Evolutionary conservation across 2,329 filamentous ascomycete genomes (phyloP).

Genomic region (Pyrenophora teres): DNA sequence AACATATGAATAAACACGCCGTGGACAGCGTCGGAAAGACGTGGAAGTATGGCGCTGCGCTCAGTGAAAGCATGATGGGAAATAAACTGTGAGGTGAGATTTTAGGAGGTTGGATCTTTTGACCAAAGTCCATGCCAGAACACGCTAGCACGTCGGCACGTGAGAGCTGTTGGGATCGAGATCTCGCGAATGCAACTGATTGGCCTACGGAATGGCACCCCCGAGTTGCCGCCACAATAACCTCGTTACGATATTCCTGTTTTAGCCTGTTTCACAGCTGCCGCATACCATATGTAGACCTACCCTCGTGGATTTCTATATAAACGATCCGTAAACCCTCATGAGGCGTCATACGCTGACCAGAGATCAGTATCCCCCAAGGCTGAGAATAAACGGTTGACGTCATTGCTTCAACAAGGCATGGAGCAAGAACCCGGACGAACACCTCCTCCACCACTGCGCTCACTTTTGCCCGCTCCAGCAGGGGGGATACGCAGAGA

Average conservation of each 20-base stretch:
- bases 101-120: background rate
- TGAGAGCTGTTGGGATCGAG: background rate
- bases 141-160: slow-evolving; percentile 2
- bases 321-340: background rate
- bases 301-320: background rate
- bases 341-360: background rate
- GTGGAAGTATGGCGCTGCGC: background rate
- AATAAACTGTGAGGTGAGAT: background rate
- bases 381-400: background rate
- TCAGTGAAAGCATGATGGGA: background rate
- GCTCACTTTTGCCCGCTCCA: slow-evolving; percentile 9
- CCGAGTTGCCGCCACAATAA: slow-evolving; percentile 2
- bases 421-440: slow-evolving; percentile 2
- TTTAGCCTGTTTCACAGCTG: background rate
- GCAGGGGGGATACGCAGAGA: slow-evolving; percentile 2
- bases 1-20: background rate
- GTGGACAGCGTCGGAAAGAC: too few relatives aligned
- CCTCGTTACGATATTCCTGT: slow-evolving; percentile 6
- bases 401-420: background rate
- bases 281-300: background rate
- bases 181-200: background rate
- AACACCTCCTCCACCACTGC: slow-evolving; percentile 5
- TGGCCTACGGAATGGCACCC: background rate
- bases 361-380: background rate
- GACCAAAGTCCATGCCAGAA: background rate